Conservation (phyloP, 2,329 filamentous ascomycete genomes). For the Furcasterigmium sp. region DNA sequence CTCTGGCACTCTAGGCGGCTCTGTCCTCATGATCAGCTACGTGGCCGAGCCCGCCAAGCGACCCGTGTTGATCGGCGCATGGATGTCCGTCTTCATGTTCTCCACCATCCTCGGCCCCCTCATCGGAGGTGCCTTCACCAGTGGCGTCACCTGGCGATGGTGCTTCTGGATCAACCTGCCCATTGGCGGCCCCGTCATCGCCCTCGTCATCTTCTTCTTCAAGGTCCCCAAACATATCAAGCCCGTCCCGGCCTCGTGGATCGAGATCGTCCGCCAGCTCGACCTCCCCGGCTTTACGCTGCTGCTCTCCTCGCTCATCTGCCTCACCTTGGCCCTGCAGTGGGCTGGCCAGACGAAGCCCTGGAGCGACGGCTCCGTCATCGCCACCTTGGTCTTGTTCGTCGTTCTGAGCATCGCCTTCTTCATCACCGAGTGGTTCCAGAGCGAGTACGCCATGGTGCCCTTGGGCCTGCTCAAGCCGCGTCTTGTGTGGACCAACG, state of each 20-base stretch:
- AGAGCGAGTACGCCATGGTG: not conserved
- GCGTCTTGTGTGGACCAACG: no score
- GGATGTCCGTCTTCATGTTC: not conserved
- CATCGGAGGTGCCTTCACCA: constrained; percentile 4
- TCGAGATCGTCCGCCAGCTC: not conserved
- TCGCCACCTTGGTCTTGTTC: not conserved
- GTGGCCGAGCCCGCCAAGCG: constrained; percentile 50
- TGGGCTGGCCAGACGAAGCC: not conserved
- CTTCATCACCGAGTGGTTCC: not conserved
- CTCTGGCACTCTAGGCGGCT: no score
- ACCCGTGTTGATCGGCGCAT: constrained; percentile 42
- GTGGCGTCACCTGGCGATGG: constrained; percentile 26
- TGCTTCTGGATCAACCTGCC: constrained; percentile 56
- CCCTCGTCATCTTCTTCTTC: constrained; percentile 42
- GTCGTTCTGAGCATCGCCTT: no score
- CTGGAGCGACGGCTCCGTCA: not conserved
- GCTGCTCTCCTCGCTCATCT: not conserved
- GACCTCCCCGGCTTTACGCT: not conserved
- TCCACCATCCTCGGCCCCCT: constrained; percentile 1
- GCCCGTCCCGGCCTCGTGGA: constrained; percentile 60
- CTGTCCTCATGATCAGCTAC: constrained; percentile 52
- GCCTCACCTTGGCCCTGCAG: not conserved
- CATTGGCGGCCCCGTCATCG: constrained; percentile 40
- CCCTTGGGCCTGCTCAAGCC: not conserved
- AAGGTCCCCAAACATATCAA: no score